These are phyloP conservation scores for Spinellus fusiger DNA, from an alignment of 192 early-diverging fungal species.

Conservation along the genomic window DNA sequence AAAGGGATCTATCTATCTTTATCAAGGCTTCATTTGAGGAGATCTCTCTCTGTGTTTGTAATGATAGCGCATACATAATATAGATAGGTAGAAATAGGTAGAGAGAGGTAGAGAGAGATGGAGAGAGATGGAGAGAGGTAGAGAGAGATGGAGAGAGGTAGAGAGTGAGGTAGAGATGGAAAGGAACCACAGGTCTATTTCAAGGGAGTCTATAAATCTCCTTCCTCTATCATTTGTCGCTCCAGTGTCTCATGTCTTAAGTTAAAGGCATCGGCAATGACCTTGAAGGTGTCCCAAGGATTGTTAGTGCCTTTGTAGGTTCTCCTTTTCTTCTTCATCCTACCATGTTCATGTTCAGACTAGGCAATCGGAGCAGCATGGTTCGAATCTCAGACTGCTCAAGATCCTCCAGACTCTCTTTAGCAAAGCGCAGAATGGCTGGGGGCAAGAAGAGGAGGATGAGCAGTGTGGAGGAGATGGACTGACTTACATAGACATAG, in stretches of 20 bases:
- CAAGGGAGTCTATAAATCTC: conserved; percentile 5
- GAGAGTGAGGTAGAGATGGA: background rate
- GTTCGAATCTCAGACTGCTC: conserved; percentile 90
- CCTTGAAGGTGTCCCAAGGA: conserved; percentile 24
- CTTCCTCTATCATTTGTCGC: conserved; percentile 49
- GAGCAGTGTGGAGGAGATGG: background rate
- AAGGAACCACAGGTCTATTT: background rate
- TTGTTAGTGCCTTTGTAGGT: conserved; percentile 7
- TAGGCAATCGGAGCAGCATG: conserved; percentile 72
- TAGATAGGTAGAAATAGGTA: background rate
- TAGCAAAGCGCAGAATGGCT: conserved; percentile 70
- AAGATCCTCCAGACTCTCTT: conserved; percentile 81
- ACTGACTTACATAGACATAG: conserved; percentile 60
- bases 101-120: background rate
- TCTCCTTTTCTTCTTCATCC: background rate
- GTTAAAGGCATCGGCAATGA: conserved; percentile 66
- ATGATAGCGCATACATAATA: no score
- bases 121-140: background rate
- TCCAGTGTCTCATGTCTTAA: conserved; percentile 63
- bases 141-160: background rate
- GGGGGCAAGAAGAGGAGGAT: conserved; percentile 1
- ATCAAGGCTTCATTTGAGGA: no score
- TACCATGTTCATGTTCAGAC: conserved; percentile 61
- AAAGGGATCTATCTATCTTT: no score
- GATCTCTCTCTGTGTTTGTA: no score